These are phyloP conservation scores for Theobroma grandiflorum DNA, from an alignment of 441 rosid species.

Conservation along the genomic window DNA sequence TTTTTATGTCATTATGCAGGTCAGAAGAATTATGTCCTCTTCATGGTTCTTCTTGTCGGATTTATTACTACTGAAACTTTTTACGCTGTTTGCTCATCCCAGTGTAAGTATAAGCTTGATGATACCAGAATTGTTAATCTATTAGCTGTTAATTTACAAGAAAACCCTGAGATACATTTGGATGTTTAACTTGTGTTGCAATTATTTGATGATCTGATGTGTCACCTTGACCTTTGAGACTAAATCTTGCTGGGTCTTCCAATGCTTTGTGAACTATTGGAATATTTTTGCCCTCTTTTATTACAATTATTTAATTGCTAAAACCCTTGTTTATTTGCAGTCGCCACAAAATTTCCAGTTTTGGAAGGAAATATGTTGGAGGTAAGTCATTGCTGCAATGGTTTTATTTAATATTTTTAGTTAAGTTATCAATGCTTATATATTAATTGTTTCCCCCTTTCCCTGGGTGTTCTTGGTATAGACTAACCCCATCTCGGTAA, in stretches of 20 bases:
- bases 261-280: neutral
- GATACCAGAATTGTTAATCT: constrained; percentile 16
- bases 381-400: constrained; percentile 35
- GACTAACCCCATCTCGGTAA: constrained; percentile 36
- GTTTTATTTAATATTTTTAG: neutral
- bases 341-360: constrained; percentile 30
- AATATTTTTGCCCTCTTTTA: neutral
- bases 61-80: constrained; percentile 58
- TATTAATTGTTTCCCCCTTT: neutral
- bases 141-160: neutral
- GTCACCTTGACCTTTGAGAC: neutral
- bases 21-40: constrained; percentile 54
- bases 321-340: constrained; percentile 29
- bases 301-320: constrained; percentile 7
- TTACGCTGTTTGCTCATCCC: constrained; percentile 46
- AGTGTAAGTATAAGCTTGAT: constrained; percentile 46
- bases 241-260: neutral
- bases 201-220: neutral
- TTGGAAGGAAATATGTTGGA: constrained; percentile 26
- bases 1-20: constrained; percentile 45
- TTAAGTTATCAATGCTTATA: neutral
- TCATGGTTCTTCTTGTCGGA: constrained; percentile 64
- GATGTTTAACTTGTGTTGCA: neutral
- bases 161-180: constrained; percentile 5
- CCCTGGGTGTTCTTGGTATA: constrained; percentile 25